phyloP scores from a whole-genome alignment of 139 green algal species.

The Chlamydomonas incerta region DNA sequence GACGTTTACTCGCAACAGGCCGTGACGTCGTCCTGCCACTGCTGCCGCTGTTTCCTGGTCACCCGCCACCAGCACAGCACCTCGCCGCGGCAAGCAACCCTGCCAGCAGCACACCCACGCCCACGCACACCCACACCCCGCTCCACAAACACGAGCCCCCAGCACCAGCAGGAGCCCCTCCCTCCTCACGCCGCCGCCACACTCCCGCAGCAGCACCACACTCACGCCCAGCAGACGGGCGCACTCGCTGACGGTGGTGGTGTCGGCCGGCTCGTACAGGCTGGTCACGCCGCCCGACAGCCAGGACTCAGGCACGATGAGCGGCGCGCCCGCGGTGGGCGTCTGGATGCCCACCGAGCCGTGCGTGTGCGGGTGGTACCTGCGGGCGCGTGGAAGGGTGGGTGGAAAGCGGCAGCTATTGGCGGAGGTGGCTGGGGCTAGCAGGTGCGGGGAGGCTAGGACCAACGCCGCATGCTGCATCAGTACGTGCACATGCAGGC shows the following conservation, averaged over 20 bases:
- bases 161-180: not conserved
- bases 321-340: not conserved
- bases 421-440: too few relatives aligned
- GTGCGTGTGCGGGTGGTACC: constrained; percentile 38
- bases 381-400: not conserved
- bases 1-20: too few relatives aligned
- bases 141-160: not conserved
- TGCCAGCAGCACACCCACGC: not conserved
- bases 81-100: too few relatives aligned
- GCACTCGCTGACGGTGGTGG: not conserved
- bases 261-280: not conserved
- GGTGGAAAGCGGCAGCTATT: too few relatives aligned
- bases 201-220: not conserved
- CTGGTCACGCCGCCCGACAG: not conserved
- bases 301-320: constrained; percentile 11
- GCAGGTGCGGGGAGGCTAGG: too few relatives aligned
- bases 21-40: too few relatives aligned
- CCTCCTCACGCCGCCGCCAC: too few relatives aligned
- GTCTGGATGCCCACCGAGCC: constrained; percentile 18
- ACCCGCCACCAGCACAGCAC: too few relatives aligned
- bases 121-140: too few relatives aligned
- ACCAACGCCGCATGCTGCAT: too few relatives aligned
- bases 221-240: not conserved
- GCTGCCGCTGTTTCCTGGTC: too few relatives aligned
- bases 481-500: too few relatives aligned